phyloP scores from a whole-genome alignment of 352 stramenopile genomes.

The Globisporangium spinosum region DNA sequence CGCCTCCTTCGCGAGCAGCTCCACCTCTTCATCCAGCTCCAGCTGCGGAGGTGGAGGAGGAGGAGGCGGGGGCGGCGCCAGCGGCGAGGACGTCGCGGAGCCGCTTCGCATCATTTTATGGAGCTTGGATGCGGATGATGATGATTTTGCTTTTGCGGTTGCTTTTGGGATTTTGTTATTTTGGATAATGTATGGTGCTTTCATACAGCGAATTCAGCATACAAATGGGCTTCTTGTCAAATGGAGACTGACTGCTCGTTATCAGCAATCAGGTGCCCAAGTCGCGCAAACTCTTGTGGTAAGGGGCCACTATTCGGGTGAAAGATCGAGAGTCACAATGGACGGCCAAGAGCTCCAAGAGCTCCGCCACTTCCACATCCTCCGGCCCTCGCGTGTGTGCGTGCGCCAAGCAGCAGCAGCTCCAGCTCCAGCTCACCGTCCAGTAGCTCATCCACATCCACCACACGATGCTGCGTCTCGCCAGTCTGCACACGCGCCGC shows the following conservation, averaged over 20 bases:
- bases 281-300: background rate
- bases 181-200: background rate
- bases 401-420: background rate
- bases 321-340: conserved; percentile 1
- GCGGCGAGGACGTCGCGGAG: conserved; percentile 26
- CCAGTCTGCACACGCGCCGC: conserved; percentile 19
- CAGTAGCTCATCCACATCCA: background rate
- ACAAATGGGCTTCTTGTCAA: background rate
- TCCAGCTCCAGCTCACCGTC: background rate
- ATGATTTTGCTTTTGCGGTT: background rate
- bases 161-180: background rate
- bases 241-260: background rate
- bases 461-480: conserved; percentile 17
- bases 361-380: background rate
- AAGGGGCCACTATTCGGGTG: conserved; percentile 1
- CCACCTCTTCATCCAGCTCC: conserved; percentile 26
- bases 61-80: conserved; percentile 33
- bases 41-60: conserved; percentile 33
- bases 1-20: conserved; percentile 13
- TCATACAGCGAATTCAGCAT: background rate
- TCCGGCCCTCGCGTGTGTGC: background rate
- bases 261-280: background rate
- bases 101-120: conserved; percentile 8
- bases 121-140: background rate
- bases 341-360: background rate